A percentile compares a stretch with the other conserved stretches of the same genome.
These are phyloP conservation scores for Salix caprea DNA, from an alignment of 345 rosid species.

Conservation along the genomic window DNA sequence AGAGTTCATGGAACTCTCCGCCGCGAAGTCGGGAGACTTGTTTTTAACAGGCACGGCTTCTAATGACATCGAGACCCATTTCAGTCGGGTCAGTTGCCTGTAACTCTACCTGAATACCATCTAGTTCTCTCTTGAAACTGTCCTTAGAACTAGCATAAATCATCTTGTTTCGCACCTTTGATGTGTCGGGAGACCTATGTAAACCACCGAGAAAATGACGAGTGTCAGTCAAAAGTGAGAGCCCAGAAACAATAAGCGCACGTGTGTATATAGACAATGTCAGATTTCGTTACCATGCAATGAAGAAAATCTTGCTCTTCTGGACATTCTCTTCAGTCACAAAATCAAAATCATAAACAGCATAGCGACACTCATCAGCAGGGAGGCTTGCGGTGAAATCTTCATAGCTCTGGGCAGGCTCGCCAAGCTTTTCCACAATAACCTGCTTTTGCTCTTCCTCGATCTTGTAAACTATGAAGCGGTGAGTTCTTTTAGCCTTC, in stretches of 20 bases:
- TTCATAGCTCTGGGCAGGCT: constrained; percentile 32
- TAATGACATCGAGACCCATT: constrained; percentile 36
- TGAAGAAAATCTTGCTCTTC: constrained; percentile 36
- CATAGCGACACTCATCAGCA: constrained; percentile 35
- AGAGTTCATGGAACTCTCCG: constrained; percentile 6
- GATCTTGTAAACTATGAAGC: constrained; percentile 35
- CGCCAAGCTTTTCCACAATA: constrained; percentile 36
- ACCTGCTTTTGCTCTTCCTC: constrained; percentile 42
- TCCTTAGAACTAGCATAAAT: constrained; percentile 39
- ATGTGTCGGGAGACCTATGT: constrained; percentile 33
- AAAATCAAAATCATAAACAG: constrained; percentile 38
- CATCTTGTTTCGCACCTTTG: constrained; percentile 40
- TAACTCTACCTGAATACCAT: constrained; percentile 36
- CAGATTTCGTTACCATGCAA: constrained; percentile 26
- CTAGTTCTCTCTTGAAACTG: constrained; percentile 37
- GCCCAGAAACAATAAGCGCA: not conserved
- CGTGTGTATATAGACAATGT: too few species aligned
- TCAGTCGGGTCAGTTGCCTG: constrained; percentile 40
- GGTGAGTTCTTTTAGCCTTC: constrained; percentile 34
- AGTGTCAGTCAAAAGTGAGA: not conserved
- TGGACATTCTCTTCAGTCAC: constrained; percentile 35
- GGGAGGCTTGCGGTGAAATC: constrained; percentile 34
- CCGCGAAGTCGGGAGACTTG: not conserved
- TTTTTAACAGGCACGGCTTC: constrained; percentile 18
- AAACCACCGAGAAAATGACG: not conserved